A percentile compares a stretch with the other conserved stretches of the same genome.
Evolutionary conservation across 768 basidiomycete genomes (phyloP).

Genomic region (Tephrocybe sp.): DNA sequence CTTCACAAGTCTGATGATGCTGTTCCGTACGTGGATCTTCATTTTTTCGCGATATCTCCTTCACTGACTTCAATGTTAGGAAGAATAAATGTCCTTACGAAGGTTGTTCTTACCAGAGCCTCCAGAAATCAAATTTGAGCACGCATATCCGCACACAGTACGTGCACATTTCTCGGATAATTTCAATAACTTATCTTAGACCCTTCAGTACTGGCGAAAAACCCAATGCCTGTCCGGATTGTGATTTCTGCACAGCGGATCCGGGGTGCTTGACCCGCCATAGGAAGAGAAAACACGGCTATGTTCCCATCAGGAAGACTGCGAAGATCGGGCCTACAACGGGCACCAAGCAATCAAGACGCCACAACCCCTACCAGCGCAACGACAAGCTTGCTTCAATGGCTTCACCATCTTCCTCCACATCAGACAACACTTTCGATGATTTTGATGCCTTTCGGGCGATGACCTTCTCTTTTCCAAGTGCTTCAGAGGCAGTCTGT

Average conservation of each 20-base stretch:
- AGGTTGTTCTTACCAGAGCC: conserved; percentile 25
- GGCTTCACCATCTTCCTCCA: not conserved
- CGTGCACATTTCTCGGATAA: not conserved
- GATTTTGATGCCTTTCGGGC: not conserved
- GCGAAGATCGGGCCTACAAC: not conserved
- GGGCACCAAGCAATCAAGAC: not conserved
- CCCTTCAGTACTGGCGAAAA: conserved; percentile 27
- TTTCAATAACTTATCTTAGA: not conserved
- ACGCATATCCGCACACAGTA: conserved; percentile 33
- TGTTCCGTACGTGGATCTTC: not conserved
- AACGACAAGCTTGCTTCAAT: not conserved
- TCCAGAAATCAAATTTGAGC: conserved; percentile 31
- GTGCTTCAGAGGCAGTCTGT: too few species aligned
- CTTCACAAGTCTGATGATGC: conserved; percentile 8
- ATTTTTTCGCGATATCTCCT: not conserved
- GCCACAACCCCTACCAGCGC: not conserved
- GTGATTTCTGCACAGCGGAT: conserved; percentile 27
- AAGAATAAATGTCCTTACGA: conserved; percentile 27
- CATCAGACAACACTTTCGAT: not conserved
- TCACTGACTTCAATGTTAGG: conserved; percentile 11
- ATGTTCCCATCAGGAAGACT: not conserved
- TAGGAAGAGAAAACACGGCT: conserved; percentile 27
- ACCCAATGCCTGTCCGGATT: conserved; percentile 25
- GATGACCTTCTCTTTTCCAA: not conserved
- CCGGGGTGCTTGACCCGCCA: conserved; percentile 31